Base-by-base conservation (phyloP, 2,329 filamentous ascomycete species). In the Pseudogymnoascus sp. region DNA sequence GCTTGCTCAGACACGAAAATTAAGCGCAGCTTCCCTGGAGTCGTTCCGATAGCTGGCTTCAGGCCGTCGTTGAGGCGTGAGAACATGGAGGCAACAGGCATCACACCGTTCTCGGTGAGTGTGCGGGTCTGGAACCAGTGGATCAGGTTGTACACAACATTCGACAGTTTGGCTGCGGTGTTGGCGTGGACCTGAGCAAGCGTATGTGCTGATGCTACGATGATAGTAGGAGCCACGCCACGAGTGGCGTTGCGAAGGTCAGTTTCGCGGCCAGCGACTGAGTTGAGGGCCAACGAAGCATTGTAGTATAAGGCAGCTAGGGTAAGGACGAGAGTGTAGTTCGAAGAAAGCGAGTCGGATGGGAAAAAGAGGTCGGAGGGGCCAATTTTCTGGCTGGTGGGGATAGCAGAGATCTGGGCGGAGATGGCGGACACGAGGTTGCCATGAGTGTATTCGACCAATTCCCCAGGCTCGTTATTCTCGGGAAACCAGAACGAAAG, bases 401-500 rank as follows among this genome's bases (percentile, higher is more conserved):
- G 91, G 36, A 97, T 77, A 5, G 88, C 85, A 45, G 88, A 85
- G 41, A 92, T 83, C 72, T 96, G 85, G 14, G 87, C 88, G 35
- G 89, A 88, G 65, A 93, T 84, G 60, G 85, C 93, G n/a, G 94
- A 83, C n/a, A 91, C 85, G n/a, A 99, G 76, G 72, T 97, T 97
- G 63, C 76, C 79, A 64, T 93, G 88, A 1, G 87, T 89, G 76
- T 96, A 96, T 67, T 90, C 85, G 33, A 95, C 84, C 74, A 96
- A 86, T 64, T 94, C 86, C 65, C 84, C 84, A 39, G 79, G 73
- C 4, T 79, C 76, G 65, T 75, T 79, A 23, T 73, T 75, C 70
- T 77, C 80, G 64, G 74, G 78, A 73, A 81, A 83, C 85, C 87
- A 91, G 69, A 93, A 88, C 39, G 85, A 82, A 52, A 90, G 77